A percentile compares a stretch with the other conserved stretches of the same genome.
These are phyloP conservation scores for Chytridium lagenaria DNA, from an alignment of 371 early-diverging fungal genomes.

Conservation along the genomic window DNA sequence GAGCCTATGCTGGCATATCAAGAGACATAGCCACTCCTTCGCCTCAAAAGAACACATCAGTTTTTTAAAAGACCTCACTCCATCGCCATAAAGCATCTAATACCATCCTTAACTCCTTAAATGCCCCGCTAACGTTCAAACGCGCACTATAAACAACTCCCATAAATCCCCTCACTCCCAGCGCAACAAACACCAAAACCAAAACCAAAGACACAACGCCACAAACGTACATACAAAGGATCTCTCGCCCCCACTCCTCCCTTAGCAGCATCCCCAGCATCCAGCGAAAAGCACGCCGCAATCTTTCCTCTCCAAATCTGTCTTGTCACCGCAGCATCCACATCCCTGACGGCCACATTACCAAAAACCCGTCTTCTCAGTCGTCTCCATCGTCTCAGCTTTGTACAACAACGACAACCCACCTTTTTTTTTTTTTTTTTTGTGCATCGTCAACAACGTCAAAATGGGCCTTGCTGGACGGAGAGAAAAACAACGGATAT, in stretches of 20 bases:
- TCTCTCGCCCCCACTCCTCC: neutral
- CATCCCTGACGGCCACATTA: too few relatives aligned
- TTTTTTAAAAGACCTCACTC: neutral
- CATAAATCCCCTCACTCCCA: too few relatives aligned
- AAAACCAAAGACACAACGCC: too few relatives aligned
- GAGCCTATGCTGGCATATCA: too few relatives aligned
- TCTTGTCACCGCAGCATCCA: neutral
- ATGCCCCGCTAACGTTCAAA: too few relatives aligned
- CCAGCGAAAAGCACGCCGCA: neutral
- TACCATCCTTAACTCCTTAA: neutral
- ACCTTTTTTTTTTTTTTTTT: slow-evolving; percentile 33
- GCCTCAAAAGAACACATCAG: neutral
- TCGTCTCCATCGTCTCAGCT: too few relatives aligned
- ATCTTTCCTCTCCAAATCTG: neutral
- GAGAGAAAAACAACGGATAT: slow-evolving; percentile 79
- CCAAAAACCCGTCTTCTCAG: too few relatives aligned
- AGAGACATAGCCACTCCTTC: neutral
- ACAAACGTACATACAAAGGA: slow-evolving; percentile 1
- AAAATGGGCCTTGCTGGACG: slow-evolving; percentile 88
- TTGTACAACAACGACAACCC: slow-evolving; percentile 19
- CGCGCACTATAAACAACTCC: too few relatives aligned
- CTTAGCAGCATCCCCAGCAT: neutral
- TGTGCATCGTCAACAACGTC: neutral
- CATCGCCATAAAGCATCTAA: neutral
- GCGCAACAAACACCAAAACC: too few relatives aligned